Evolutionary conservation across 139 green algal genomes (phyloP), one percentile per base, ranked within the genome.

Genomic region (Chlorella sp.): DNA sequence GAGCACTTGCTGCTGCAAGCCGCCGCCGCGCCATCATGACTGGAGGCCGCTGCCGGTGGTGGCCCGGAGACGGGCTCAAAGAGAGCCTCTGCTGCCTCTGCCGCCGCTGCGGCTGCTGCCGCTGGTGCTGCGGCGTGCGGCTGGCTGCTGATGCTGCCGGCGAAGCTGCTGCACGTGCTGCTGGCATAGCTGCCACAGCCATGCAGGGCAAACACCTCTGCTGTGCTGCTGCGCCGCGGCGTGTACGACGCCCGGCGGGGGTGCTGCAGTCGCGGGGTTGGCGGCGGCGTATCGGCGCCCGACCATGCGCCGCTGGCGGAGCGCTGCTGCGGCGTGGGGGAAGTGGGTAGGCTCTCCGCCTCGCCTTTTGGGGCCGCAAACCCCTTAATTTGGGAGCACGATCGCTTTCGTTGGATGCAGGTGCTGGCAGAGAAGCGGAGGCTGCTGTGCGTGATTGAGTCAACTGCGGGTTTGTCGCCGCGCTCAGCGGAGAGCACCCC

Each of bases 41-140:
- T 71, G 64, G 64, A 9, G 64, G n/a, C 36, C 9, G 79, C 79
- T 40, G 42, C 79, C 18, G 79, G 5, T 78, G 71, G 28, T 34
- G 34, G 3, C 71, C 36, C 30, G 12, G 15, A 15, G 22, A 21
- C 30, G 34, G 16, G n/a, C n/a, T 53, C 75, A 53, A 30, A 0
- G 7, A 26, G 64, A 4, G 64, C 21, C 64, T 32, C 21, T 68
- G 28, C 32, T 19, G 77, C 39, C 39, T 28, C 42, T 26, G 42
- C 3, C 79, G 79, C 32, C 48, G 84, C 37, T 42, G 81, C 81
- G 30, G 84, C 84, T 66, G 84, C 57, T 34, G 84, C 30, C 30
- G 40, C 66, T 40, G 32, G 37, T 42, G 34, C n/a, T 14, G 36
- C n/a, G 0, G 4, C 75, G n/a, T 28, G 64, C 64, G 3, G 64